phyloP scores from a whole-genome alignment of 2,329 filamentous ascomycete genomes.

The Fusarium sp. region DNA sequence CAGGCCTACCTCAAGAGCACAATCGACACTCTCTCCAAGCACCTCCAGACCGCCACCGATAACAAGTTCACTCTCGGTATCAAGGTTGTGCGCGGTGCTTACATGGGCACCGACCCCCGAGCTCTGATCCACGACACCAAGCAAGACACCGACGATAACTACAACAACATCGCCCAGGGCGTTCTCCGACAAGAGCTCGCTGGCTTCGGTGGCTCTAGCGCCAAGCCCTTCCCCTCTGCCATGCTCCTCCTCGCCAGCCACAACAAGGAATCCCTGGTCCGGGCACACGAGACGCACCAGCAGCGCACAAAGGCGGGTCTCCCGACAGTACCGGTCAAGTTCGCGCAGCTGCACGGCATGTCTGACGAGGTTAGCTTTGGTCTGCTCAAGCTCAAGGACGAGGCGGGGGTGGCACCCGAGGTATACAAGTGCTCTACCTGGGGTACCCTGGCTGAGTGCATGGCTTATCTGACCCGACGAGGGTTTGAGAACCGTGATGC shows the following conservation, averaged over 20 bases:
- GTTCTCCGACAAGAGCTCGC: slow-evolving; percentile 60
- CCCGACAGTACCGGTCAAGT: slow-evolving; percentile 58
- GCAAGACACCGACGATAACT: slow-evolving; percentile 66
- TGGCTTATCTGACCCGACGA: slow-evolving; percentile 56
- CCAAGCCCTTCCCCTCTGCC: slow-evolving; percentile 60
- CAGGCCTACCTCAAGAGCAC: slow-evolving; percentile 70
- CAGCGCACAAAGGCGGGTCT: slow-evolving; percentile 55
- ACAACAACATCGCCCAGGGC: slow-evolving; percentile 65
- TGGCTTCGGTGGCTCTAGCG: slow-evolving; percentile 57
- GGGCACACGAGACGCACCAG: slow-evolving; percentile 62
- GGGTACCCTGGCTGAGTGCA: slow-evolving; percentile 58
- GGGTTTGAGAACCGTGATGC: slow-evolving; percentile 60
- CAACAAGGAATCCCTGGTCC: slow-evolving; percentile 61
- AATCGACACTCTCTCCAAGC: slow-evolving; percentile 58
- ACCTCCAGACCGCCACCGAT: slow-evolving; percentile 62
- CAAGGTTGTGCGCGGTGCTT: slow-evolving; percentile 71
- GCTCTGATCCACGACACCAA: slow-evolving; percentile 68
- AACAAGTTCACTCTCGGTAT: slow-evolving; percentile 68
- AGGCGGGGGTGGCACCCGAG: slow-evolving; percentile 44
- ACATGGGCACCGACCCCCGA: slow-evolving; percentile 66
- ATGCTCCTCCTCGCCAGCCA: slow-evolving; percentile 69
- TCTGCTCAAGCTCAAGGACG: slow-evolving; percentile 59
- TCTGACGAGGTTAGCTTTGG: slow-evolving; percentile 69
- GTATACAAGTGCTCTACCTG: slow-evolving; percentile 61
- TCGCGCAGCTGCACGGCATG: slow-evolving; percentile 71